A percentile compares a stretch with the other conserved stretches of the same genome.
Evolutionary conservation across 192 early-diverging fungal species (phyloP).

Genomic region (Podila epigama): DNA sequence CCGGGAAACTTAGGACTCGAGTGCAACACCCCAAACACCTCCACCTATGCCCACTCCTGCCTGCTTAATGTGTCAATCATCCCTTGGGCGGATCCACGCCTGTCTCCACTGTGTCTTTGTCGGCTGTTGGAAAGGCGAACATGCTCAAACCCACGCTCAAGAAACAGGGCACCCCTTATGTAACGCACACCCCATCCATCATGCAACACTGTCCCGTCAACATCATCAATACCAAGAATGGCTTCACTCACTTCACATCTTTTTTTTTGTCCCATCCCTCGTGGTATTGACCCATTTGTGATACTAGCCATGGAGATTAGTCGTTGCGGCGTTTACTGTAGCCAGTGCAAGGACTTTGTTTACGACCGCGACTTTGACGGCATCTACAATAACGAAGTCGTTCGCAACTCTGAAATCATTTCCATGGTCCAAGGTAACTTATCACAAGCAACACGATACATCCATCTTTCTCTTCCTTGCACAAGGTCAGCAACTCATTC

Average conservation of each 20-base stretch:
- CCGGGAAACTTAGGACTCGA: background rate
- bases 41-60: constrained; percentile 63
- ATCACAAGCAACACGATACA: no score
- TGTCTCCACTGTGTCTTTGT: constrained; percentile 85
- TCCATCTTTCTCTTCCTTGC: no score
- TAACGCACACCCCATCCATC: constrained; percentile 17
- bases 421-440: constrained; percentile 40
- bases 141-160: constrained; percentile 59
- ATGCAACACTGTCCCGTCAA: background rate
- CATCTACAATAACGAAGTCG: constrained; percentile 21
- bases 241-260: no score
- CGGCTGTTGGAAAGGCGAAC: constrained; percentile 77
- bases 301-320: constrained; percentile 79
- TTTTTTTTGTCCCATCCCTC: no score
- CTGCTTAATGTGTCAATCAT: constrained; percentile 64
- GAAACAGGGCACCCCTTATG: constrained; percentile 63
- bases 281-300: background rate
- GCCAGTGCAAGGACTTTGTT: constrained; percentile 83
- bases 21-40: constrained; percentile 3
- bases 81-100: constrained; percentile 73
- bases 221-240: no score
- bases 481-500: no score
- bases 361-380: constrained; percentile 80
- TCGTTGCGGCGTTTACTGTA: constrained; percentile 73
- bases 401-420: constrained; percentile 27